Evolutionary conservation across 257 asterid species (phyloP), one percentile per base, ranked within the genome.

Genomic region (Galeopsis tetrahit): DNA sequence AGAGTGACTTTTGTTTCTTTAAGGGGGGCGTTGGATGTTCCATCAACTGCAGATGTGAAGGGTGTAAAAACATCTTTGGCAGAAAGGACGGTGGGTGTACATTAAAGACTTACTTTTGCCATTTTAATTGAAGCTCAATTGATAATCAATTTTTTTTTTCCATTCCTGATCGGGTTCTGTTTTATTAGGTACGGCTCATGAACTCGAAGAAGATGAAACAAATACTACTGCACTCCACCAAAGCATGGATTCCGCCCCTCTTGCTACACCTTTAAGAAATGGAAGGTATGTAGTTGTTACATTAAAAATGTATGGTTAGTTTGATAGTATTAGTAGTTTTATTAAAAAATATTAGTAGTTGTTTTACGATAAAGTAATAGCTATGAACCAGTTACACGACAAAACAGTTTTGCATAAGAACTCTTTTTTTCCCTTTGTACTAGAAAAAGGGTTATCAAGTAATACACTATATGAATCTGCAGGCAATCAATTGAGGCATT

Each of bases 21-120:
- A 46, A 87, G 93, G 83, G 90, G 21, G 90, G 90, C 6, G 90
- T 85, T 39, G 93, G 93, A 69, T 87, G 93, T 84, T 87, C 93
- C 21, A 61, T 78, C 17, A 83, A 80, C 86, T 87, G 93, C 81
- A 80, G 90, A 78, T 87, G 93, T 15, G 93, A 87, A 76, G 87
- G 87, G 4, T 87, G 93, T 63, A 83, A 83, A 38, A 87, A 87
- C 4, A 83, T 77, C 0, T 85, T 81, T 65, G 93, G 93, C 42
- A 80, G 85, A 69, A 87, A 85, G 62, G 86, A 85, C 44, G 90
- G 93, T 87, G 82, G 75, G 88, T 59, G 4, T 56, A 43, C 72
- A 58, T 59, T 40, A 40, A 10, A 10, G 7, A 28, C 13, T 7
- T 28, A 1, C 57, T 34, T 48, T 38, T 17, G 10, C 35, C 33